These are phyloP conservation scores for Ceratobasidium theobromae DNA, from an alignment of 1,284 basidiomycete species.

Conservation along the genomic window DNA sequence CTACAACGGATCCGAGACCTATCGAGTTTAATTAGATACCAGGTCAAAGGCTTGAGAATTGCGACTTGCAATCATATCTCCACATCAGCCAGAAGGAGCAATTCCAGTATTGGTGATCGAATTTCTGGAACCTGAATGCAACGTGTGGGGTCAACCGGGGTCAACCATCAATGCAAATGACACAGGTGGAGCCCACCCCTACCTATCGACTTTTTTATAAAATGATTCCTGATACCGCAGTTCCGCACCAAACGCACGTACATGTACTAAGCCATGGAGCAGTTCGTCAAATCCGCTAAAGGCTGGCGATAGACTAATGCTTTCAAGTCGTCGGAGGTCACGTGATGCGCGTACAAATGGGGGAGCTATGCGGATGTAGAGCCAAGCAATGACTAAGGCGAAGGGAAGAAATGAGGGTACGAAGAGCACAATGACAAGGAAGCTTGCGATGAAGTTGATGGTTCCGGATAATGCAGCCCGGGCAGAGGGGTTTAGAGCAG, in stretches of 20 bases:
- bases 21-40: slow-evolving; percentile 6
- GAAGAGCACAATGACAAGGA: slow-evolving; percentile 62
- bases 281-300: slow-evolving; percentile 80
- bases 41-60: not conserved
- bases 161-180: not conserved
- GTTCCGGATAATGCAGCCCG: slow-evolving; percentile 57
- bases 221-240: slow-evolving; percentile 70
- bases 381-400: slow-evolving; percentile 63
- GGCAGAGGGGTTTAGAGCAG: slow-evolving; percentile 59
- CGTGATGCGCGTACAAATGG: slow-evolving; percentile 68
- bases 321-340: slow-evolving; percentile 72
- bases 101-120: slow-evolving; percentile 68
- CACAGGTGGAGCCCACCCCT: slow-evolving; percentile 38
- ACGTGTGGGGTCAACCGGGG: not conserved
- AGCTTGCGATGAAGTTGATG: slow-evolving; percentile 65
- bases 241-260: slow-evolving; percentile 83
- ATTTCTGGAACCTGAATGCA: slow-evolving; percentile 57
- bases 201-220: slow-evolving; percentile 70
- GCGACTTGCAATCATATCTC: slow-evolving; percentile 65
- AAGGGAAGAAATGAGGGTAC: slow-evolving; percentile 70
- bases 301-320: slow-evolving; percentile 64
- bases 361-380: slow-evolving; percentile 71
- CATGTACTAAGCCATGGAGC: slow-evolving; percentile 70
- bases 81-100: slow-evolving; percentile 69
- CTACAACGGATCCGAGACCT: slow-evolving; percentile 75